phyloP scores from a whole-genome alignment of 2,329 filamentous ascomycete genomes.

The Ophiostoma piceae region DNA sequence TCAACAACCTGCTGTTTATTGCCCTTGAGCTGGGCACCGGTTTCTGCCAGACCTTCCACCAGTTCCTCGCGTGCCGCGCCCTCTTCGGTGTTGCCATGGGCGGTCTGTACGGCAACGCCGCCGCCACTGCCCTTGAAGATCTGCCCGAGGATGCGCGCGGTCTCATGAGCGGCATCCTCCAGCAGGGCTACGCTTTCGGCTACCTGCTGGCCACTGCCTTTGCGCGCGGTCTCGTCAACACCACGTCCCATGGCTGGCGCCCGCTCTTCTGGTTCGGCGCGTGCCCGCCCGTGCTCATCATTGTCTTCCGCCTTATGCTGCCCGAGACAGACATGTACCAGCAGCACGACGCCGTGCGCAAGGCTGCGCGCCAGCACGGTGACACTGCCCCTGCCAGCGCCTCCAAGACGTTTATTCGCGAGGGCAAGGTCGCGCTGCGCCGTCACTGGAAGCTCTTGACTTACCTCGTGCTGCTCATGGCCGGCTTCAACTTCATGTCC shows the following conservation, averaged over 20 bases:
- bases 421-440: constrained; percentile 61
- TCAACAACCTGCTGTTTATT: constrained; percentile 63
- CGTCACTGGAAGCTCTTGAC: constrained; percentile 73
- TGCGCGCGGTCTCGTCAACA: constrained; percentile 53
- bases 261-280: constrained; percentile 69
- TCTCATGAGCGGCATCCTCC: constrained; percentile 74
- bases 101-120: constrained; percentile 72
- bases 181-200: constrained; percentile 61
- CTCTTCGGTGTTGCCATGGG: constrained; percentile 77
- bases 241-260: constrained; percentile 61
- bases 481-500: constrained; percentile 71
- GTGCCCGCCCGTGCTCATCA: constrained; percentile 52
- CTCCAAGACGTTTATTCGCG: constrained; percentile 63
- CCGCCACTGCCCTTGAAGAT: constrained; percentile 67
- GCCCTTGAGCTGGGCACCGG: constrained; percentile 64
- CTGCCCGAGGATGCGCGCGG: constrained; percentile 60
- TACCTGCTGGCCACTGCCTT: constrained; percentile 29
- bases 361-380: constrained; percentile 51
- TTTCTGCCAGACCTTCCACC: constrained; percentile 64
- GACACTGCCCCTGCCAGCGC: constrained; percentile 51
- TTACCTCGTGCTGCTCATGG: constrained; percentile 81
- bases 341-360: constrained; percentile 26
- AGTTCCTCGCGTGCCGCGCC: constrained; percentile 69
- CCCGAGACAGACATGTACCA: constrained; percentile 28
- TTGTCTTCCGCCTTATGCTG: constrained; percentile 27